A percentile compares a stretch with the other conserved stretches of the same genome.
Conservation (phyloP, 2,329 filamentous ascomycete species). For the Monilinia laxa region DNA sequence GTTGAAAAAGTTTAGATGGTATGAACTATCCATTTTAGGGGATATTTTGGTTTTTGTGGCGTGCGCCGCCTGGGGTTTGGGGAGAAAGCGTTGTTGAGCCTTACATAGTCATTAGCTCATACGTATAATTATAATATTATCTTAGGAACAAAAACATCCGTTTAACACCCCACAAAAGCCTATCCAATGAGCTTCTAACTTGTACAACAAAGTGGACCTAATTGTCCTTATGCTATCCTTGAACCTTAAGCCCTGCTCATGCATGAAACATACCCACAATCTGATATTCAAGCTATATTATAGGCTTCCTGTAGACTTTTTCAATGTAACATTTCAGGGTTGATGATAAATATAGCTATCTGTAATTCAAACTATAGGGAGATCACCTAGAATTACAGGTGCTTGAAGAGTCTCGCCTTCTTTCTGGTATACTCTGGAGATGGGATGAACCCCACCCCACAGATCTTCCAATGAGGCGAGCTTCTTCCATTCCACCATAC, state of each 20-base stretch:
- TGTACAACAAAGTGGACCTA: background rate
- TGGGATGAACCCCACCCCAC: background rate
- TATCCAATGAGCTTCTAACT: background rate
- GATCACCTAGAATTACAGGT: background rate
- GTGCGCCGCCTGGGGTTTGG: background rate
- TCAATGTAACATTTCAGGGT: background rate
- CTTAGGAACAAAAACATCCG: background rate
- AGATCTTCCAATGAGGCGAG: background rate
- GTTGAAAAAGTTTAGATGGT: background rate
- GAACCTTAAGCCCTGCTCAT: background rate
- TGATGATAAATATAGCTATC: background rate
- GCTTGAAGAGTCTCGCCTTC: too few relatives aligned
- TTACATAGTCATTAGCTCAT: background rate
- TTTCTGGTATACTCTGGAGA: background rate
- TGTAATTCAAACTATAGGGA: background rate
- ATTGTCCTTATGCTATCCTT: background rate
- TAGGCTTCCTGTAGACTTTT: background rate
- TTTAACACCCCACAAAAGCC: background rate
- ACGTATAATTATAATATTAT: too few relatives aligned
- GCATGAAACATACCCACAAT: constrained; percentile 1
- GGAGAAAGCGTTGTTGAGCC: background rate
- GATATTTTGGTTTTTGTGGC: background rate
- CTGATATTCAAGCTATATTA: background rate
- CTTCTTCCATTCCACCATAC: background rate
- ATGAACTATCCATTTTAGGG: background rate